Evolutionary conservation across 2,329 filamentous ascomycete genomes (phyloP), one percentile per base, ranked within the genome.

Genomic region (Penicillium sp.): DNA sequence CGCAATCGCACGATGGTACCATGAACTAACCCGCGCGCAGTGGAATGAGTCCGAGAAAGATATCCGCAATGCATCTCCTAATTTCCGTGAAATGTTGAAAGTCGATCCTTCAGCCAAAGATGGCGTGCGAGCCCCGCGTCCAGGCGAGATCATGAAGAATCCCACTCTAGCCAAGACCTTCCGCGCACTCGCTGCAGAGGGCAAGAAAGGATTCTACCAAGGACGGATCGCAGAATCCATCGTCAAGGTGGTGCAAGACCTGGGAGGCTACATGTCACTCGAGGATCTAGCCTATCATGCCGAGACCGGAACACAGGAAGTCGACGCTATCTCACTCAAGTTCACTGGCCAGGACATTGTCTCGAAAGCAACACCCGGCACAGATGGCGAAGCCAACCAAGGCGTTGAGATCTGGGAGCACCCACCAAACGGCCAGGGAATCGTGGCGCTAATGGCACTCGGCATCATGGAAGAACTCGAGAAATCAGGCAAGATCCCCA

Each of bases 341-440:
- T 93, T 93, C 75, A 82, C 80, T 0, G 65, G 89, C 9, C 89
- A 91, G 67, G 80, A 80, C 35, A 66, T 67, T 23, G 49, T 59
- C 17, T 57, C 61, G 2, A 67, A 67, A 47, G 56, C 63, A 21
- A 57, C 50, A 6, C 52, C 61, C 13, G 65, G 65, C 2, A 67
- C 65, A 33, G 63, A 67, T 31, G 63, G 76, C 35, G 69, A 74
- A 38, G 57, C 69, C 9, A 71, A 75, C 61, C 72, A 78, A 69
- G 79, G 75, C 10, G 83, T 97, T 42, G 87, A 96, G 70, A 80
- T 99, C 0, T 97, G 93, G 93, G 94, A 99, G 71, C 93, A 97
- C 71, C 93, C 93, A 37, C 94, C 94, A 9, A 97, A 97, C 68
- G 93, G 94, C 0, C 94, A 97, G 76, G 94, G 94, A 2, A 93